A percentile compares a stretch with the other conserved stretches of the same genome.
phyloP scores from a whole-genome alignment of 352 stramenopile species.

The Ophiocytium majus region DNA sequence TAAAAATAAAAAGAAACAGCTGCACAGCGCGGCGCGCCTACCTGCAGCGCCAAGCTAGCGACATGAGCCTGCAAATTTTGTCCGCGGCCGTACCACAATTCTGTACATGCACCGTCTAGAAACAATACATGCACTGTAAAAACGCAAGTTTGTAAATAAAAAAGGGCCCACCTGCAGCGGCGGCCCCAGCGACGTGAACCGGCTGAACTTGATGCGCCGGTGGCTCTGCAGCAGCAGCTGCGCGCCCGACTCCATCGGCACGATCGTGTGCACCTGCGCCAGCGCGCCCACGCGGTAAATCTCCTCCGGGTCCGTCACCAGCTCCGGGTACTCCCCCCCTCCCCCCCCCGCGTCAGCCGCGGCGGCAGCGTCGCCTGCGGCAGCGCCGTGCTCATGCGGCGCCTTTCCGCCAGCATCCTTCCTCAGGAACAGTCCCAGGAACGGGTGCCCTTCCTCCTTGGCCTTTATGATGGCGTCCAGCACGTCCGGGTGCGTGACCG shows the following conservation, averaged over 20 bases:
- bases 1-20: too few species aligned
- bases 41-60: too few species aligned
- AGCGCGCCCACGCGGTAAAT: conserved; percentile 92
- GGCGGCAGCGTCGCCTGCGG: not conserved
- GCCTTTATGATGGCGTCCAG: conserved; percentile 51
- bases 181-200: conserved; percentile 66
- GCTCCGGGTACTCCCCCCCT: conserved; percentile 60
- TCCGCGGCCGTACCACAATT: too few species aligned
- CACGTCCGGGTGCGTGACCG: conserved; percentile 51
- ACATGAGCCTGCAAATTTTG: too few species aligned
- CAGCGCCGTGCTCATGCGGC: conserved; percentile 8
- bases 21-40: too few species aligned
- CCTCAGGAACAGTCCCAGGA: conserved; percentile 50
- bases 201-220: conserved; percentile 66
- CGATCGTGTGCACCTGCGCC: conserved; percentile 74
- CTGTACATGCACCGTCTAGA: too few species aligned
- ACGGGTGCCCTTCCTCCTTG: conserved; percentile 40
- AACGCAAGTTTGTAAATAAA: too few species aligned
- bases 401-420: conserved; percentile 32
- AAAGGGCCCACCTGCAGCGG: conserved; percentile 80
- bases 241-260: conserved; percentile 47
- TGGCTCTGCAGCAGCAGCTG: conserved; percentile 67
- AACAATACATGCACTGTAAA: too few species aligned
- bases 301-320: conserved; percentile 84
- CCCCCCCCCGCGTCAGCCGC: conserved; percentile 4